These are phyloP conservation scores for Niveomyces coronatus DNA, from an alignment of 2,329 filamentous ascomycete species.

Conservation along the genomic window DNA sequence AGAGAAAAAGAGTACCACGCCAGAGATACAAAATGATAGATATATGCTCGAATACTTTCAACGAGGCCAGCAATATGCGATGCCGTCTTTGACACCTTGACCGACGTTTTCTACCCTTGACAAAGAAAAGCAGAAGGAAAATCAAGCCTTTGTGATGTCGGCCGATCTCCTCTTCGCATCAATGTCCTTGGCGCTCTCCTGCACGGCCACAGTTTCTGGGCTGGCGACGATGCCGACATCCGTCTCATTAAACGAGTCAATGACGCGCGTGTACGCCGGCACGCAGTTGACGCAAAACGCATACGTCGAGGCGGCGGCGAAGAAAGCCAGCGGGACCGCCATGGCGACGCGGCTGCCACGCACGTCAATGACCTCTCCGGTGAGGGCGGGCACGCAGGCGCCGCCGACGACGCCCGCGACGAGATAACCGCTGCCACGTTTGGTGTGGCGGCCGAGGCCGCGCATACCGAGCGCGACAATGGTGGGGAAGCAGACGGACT, in stretches of 20 bases:
- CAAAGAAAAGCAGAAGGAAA: not conserved
- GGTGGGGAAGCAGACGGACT: conserved; percentile 71
- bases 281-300: conserved; percentile 55
- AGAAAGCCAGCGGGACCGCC: conserved; percentile 54
- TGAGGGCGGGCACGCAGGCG: conserved; percentile 61
- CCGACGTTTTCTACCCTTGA: no score
- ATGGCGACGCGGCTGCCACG: conserved; percentile 52
- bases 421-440: conserved; percentile 61
- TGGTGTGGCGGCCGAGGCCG: conserved; percentile 65
- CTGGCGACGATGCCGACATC: conserved; percentile 30
- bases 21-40: no score
- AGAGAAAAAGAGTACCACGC: no score
- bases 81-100: no score
- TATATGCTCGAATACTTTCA: no score
- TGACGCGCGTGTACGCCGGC: conserved; percentile 50
- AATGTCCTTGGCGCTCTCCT: conserved; percentile 16
- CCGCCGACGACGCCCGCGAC: conserved; percentile 63
- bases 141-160: not conserved
- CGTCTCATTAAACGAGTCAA: conserved; percentile 44
- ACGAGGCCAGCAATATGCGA: no score
- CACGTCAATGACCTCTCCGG: conserved; percentile 56
- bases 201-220: conserved; percentile 14
- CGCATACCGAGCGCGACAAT: conserved; percentile 70
- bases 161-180: not conserved
- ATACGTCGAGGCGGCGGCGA: conserved; percentile 46